A percentile compares a stretch with the other conserved stretches of the same genome.
These are phyloP conservation scores for Petrea volubilis DNA, from an alignment of 257 asterid genomes.

Conservation along the genomic window DNA sequence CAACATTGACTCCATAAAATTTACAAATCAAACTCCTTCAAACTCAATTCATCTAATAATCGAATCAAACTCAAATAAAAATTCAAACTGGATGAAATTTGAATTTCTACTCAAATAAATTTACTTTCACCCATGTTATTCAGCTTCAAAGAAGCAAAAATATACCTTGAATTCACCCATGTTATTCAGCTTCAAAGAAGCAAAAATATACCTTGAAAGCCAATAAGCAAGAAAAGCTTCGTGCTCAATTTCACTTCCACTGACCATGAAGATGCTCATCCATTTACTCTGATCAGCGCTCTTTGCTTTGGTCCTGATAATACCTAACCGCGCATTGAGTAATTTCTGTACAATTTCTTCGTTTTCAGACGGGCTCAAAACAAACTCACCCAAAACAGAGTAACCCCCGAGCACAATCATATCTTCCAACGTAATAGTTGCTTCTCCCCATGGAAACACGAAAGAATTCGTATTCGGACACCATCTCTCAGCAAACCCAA, in stretches of 20 bases:
- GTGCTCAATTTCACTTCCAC: constrained; percentile 27
- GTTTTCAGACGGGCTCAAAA: not conserved
- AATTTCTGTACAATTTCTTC: constrained; percentile 7
- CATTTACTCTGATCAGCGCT: not conserved
- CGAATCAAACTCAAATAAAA: too few species aligned
- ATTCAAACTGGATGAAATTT: too few species aligned
- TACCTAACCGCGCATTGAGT: not conserved
- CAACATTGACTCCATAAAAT: too few species aligned
- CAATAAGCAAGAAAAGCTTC: constrained; percentile 35
- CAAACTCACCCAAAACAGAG: constrained; percentile 36
- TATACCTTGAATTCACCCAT: too few species aligned
- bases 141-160: too few species aligned
- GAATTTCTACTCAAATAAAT: too few species aligned
- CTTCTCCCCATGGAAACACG: constrained; percentile 51
- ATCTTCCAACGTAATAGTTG: constrained; percentile 46
- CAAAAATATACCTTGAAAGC: constrained; percentile 22
- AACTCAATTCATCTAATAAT: too few species aligned
- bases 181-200: too few species aligned
- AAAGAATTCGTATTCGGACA: constrained; percentile 31
- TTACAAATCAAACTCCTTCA: too few species aligned
- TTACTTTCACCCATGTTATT: too few species aligned
- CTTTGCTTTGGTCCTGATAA: not conserved
- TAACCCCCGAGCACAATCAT: constrained; percentile 37
- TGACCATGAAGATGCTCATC: constrained; percentile 28
- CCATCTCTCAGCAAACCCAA: constrained; percentile 33